phyloP scores from a whole-genome alignment of 2,329 filamentous ascomycete genomes.

The Elsinoe arachidis region DNA sequence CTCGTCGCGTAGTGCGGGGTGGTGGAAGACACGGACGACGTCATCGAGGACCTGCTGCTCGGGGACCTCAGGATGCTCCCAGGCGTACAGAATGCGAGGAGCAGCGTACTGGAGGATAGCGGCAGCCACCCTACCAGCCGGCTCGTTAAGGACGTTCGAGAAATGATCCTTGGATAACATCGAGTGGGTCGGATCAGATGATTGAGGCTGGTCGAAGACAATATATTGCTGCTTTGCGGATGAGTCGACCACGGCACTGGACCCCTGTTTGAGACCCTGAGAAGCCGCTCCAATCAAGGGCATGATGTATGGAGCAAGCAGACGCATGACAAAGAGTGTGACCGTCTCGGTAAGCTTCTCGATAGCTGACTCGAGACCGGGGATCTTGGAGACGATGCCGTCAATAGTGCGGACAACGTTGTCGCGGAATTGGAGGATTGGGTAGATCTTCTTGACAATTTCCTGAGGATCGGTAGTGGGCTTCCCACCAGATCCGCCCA shows the following conservation, averaged over 20 bases:
- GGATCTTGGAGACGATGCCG: constrained; percentile 80
- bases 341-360: constrained; percentile 91
- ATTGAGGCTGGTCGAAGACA: constrained; percentile 40
- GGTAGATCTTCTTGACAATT: constrained; percentile 61
- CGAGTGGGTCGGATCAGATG: constrained; percentile 43
- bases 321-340: constrained; percentile 81
- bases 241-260: constrained; percentile 56
- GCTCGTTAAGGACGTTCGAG: constrained; percentile 42
- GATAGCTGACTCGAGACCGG: constrained; percentile 78
- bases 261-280: constrained; percentile 76
- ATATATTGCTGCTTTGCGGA: constrained; percentile 43
- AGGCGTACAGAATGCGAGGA: constrained; percentile 81
- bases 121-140: constrained; percentile 40
- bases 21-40: constrained; percentile 76
- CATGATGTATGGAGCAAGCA: constrained; percentile 83
- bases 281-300: constrained; percentile 86
- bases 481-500: constrained; percentile 55
- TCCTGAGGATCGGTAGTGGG: constrained; percentile 56
- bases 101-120: constrained; percentile 74
- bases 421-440: constrained; percentile 87
- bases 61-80: constrained; percentile 77
- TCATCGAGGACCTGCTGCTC: constrained; percentile 79
- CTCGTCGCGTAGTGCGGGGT: constrained; percentile 72
- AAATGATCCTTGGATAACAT: constrained; percentile 46
- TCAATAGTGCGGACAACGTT: constrained; percentile 84